Evolutionary conservation across 805 yeast species (phyloP).

Genomic region (Sugiyamaella boreocaroliniensis): DNA sequence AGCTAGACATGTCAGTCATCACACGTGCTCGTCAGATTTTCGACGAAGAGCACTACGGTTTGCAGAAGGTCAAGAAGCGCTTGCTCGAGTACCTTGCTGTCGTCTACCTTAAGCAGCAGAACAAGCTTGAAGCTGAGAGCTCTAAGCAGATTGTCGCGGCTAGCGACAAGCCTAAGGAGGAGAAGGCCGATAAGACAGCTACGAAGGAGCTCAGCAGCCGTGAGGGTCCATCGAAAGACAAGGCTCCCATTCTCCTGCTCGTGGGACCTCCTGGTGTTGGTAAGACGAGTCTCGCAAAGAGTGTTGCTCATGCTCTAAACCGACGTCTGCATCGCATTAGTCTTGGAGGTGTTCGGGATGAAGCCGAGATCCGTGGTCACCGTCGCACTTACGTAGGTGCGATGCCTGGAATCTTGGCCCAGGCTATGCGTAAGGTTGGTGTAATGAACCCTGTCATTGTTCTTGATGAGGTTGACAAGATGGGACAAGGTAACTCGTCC

Average conservation of each 20-base stretch:
- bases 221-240: constrained; percentile 4
- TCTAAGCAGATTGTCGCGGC: constrained; percentile 12
- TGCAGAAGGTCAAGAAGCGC: constrained; percentile 65
- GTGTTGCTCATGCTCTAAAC: constrained; percentile 67
- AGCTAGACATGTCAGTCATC: constrained; percentile 36
- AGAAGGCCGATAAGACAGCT: background rate
- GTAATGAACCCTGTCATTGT: constrained; percentile 78
- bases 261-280: constrained; percentile 96
- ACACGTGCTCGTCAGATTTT: constrained; percentile 47
- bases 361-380: constrained; percentile 85
- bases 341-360: constrained; percentile 82
- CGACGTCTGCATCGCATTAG: constrained; percentile 74
- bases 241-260: constrained; percentile 70
- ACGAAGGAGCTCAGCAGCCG: background rate
- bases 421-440: constrained; percentile 67
- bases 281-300: constrained; percentile 77
- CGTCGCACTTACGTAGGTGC: constrained; percentile 89
- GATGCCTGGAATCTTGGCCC: constrained; percentile 78
- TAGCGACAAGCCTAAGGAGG: background rate
- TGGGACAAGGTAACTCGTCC: constrained; percentile 45
- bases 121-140: constrained; percentile 10
- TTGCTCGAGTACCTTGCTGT: constrained; percentile 76
- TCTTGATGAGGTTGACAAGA: constrained; percentile 80
- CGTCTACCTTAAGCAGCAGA: constrained; percentile 45
- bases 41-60: constrained; percentile 74